phyloP scores from a whole-genome alignment of 2,329 filamentous ascomycete genomes.

The Coniella lustricola region DNA sequence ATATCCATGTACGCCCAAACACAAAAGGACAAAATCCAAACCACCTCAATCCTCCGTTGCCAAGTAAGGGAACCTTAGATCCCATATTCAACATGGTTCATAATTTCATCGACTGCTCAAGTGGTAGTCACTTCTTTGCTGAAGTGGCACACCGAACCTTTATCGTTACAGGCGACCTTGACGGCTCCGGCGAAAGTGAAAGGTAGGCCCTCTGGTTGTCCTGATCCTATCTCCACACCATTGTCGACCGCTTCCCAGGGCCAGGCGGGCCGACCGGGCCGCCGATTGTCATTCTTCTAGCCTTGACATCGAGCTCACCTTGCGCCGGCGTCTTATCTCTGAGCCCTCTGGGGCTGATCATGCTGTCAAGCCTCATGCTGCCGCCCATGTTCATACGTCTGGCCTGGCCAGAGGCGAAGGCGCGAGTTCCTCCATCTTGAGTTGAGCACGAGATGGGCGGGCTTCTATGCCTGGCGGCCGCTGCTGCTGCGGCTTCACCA shows the following conservation, averaged over 20 bases:
- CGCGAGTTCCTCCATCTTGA: slow-evolving; percentile 23
- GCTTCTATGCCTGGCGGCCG: slow-evolving; percentile 40
- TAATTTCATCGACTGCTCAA: too few relatives aligned
- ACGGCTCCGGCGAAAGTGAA: slow-evolving; percentile 6
- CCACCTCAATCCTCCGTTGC: too few relatives aligned
- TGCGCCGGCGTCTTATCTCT: slow-evolving; percentile 8
- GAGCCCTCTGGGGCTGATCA: slow-evolving; percentile 14
- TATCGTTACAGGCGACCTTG: not conserved
- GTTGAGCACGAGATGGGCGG: slow-evolving; percentile 49
- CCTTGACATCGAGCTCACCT: slow-evolving; percentile 20
- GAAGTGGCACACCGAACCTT: not conserved
- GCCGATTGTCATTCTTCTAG: slow-evolving; percentile 39
- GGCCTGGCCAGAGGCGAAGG: slow-evolving; percentile 48
- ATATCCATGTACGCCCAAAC: too few relatives aligned
- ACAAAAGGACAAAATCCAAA: too few relatives aligned
- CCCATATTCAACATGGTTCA: too few relatives aligned
- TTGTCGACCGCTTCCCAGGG: slow-evolving; percentile 16
- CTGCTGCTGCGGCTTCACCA: slow-evolving; percentile 27
- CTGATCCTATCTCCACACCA: slow-evolving; percentile 22
- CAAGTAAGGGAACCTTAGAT: too few relatives aligned
- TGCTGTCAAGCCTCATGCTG: slow-evolving; percentile 26
- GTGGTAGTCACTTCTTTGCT: not conserved
- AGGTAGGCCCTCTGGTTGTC: slow-evolving; percentile 14
- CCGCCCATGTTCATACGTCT: slow-evolving; percentile 49
- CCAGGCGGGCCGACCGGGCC: slow-evolving; percentile 21